Base-by-base conservation (phyloP, 2,329 filamentous ascomycete genomes). In the Talaromyces atroroseus region DNA sequence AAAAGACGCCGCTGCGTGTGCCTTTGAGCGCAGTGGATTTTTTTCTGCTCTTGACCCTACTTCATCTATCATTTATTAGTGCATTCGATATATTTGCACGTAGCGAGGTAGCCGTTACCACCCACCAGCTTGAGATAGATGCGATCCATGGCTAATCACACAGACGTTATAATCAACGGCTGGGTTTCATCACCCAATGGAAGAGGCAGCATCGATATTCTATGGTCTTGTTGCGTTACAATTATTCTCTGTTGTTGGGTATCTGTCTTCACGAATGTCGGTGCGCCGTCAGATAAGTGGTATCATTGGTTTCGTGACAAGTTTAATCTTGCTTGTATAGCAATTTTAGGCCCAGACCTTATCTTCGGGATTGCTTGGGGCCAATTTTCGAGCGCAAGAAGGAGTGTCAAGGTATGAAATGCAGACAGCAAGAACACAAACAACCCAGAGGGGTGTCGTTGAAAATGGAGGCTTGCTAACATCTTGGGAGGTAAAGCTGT, bases 211-310 rank as follows among this genome's bases (percentile, higher is more conserved):
- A 60, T 72, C 21, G 71, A 76, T 51, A 74, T 78, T 34, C 55
- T 77, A 1, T 74, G 66, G 62, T 69, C 66, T 23, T 74, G 71
- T 52, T 46, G 64, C 1, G 51, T 74, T 20, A 79, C 76, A 1
- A 74, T 76, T 8, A 63, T 74, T 5, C 66, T 78, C 0, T 78
- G 74, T 59, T 68, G 64, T 29, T 78, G 74, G 71, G 68, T 72
- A 3, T 63, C 69, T 3, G 64, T 76, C 2, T 71, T 69, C 58
- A 68, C 74, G 5, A 75, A 77, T 42, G 61, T 74, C 3, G 67
- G 69, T 0, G 62, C 69, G 2, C 58, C 59, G 0, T 64, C 63
- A 2, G 69, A 75, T 58, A 65, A 60, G 12, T 66, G 63, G 56
- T 67, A 67, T 38, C 63, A 68, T 5, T 59, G 60, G 12, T 55